Conservation (phyloP, 1,284 basidiomycete genomes). For the Ceratobasidium sp. region DNA sequence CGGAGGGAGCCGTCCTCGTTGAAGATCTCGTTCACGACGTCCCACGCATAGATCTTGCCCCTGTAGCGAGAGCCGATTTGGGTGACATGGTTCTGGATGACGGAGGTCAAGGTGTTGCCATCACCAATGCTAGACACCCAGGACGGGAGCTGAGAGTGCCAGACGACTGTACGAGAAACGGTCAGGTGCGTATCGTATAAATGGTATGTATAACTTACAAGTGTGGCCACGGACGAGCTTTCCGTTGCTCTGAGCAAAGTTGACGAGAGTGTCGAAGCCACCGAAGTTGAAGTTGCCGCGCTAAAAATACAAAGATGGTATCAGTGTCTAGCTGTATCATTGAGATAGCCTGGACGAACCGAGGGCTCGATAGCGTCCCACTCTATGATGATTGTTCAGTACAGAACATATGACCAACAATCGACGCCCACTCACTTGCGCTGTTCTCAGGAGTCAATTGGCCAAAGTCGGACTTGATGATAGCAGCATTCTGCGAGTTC, state of each 20-base stretch:
- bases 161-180: constrained; percentile 29
- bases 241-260: constrained; percentile 25
- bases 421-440: neutral
- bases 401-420: neutral
- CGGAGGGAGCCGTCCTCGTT: constrained; percentile 41
- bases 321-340: neutral
- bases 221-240: constrained; percentile 37
- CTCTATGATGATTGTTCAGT: neutral
- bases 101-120: constrained; percentile 15
- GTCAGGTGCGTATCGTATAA: neutral
- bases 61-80: constrained; percentile 10
- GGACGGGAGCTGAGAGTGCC: constrained; percentile 29
- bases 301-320: neutral
- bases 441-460: constrained; percentile 27
- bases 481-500: constrained; percentile 10
- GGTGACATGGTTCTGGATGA: constrained; percentile 30
- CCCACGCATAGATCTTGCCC: constrained; percentile 52
- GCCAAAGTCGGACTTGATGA: constrained; percentile 32
- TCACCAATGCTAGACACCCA: constrained; percentile 33
- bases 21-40: constrained; percentile 51
- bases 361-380: constrained; percentile 18
- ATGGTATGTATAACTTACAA: neutral
- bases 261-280: constrained; percentile 12
- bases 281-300: constrained; percentile 10
- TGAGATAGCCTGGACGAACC: neutral